Conservation (phyloP, 164 flowering plant species). For the Hamamelis virginiana region DNA sequence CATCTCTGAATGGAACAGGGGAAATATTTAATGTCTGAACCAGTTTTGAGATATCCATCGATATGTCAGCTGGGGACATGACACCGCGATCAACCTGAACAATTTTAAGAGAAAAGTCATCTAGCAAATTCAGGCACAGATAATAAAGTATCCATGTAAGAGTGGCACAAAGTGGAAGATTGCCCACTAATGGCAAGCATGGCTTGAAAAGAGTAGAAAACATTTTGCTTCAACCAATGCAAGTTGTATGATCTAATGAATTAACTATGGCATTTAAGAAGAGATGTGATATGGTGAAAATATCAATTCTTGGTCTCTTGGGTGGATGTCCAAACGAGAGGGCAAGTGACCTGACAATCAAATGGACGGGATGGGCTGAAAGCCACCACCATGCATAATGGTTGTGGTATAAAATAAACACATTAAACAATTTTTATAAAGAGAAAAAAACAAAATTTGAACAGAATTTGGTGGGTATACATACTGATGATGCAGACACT, state of each 20-base stretch:
- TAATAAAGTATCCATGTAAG: neutral
- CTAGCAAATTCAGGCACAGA: neutral
- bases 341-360: too few relatives aligned
- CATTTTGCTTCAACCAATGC: too few relatives aligned
- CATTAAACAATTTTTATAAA: neutral
- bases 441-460: neutral
- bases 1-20: slow-evolving; percentile 60
- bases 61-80: slow-evolving; percentile 81
- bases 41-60: slow-evolving; percentile 80
- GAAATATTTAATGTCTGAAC: slow-evolving; percentile 42
- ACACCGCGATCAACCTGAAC: slow-evolving; percentile 87
- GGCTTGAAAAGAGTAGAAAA: too few relatives aligned
- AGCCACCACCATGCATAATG: neutral
- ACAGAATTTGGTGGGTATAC: slow-evolving; percentile 7
- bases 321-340: neutral
- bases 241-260: too few relatives aligned
- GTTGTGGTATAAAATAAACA: neutral
- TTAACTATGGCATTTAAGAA: neutral
- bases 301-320: neutral
- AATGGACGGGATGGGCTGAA: neutral
- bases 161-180: too few relatives aligned
- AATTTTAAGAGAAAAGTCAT: slow-evolving; percentile 3
- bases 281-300: neutral
- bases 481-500: slow-evolving; percentile 80
- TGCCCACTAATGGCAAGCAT: too few relatives aligned